Conservation (phyloP, 164 flowering plant genomes). For the Macadamia tetraphylla region DNA sequence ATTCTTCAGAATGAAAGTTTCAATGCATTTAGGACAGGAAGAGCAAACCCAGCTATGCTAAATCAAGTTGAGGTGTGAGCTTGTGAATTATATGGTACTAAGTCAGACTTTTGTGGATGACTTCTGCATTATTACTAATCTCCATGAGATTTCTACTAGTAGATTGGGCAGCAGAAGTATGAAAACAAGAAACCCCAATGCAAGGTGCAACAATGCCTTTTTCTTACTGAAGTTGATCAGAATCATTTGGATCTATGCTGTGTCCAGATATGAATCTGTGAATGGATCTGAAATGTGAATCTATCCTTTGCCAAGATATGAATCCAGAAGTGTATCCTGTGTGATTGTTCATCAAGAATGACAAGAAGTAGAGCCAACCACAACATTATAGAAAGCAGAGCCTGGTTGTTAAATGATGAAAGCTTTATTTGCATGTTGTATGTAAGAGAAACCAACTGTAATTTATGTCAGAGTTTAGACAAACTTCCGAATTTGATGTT, state of each 20-base stretch:
- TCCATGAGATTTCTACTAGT: not conserved
- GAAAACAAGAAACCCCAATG: not conserved
- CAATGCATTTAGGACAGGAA: constrained; percentile 80
- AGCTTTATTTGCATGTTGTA: not conserved
- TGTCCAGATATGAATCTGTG: not conserved
- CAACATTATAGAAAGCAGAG: not conserved
- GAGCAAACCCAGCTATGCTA: constrained; percentile 82
- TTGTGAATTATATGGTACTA: not conserved
- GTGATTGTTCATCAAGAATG: not conserved
- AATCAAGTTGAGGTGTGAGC: constrained; percentile 72
- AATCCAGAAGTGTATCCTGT: not conserved
- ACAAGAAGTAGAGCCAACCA: not conserved
- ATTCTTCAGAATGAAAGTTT: constrained; percentile 27
- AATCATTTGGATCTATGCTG: not conserved
- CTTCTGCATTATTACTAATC: not conserved
- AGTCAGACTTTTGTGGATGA: not conserved
- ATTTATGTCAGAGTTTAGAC: not conserved
- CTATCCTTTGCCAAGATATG: not conserved
- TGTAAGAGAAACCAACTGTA: not conserved
- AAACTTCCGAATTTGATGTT: not conserved
- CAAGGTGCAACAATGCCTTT: not conserved
- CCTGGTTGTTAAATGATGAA: not conserved
- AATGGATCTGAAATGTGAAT: not conserved
- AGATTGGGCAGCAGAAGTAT: not conserved
- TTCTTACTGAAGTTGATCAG: not conserved